Evolutionary conservation across 2,329 filamentous ascomycete genomes (phyloP).

Genomic region (Kalmusia sp.): DNA sequence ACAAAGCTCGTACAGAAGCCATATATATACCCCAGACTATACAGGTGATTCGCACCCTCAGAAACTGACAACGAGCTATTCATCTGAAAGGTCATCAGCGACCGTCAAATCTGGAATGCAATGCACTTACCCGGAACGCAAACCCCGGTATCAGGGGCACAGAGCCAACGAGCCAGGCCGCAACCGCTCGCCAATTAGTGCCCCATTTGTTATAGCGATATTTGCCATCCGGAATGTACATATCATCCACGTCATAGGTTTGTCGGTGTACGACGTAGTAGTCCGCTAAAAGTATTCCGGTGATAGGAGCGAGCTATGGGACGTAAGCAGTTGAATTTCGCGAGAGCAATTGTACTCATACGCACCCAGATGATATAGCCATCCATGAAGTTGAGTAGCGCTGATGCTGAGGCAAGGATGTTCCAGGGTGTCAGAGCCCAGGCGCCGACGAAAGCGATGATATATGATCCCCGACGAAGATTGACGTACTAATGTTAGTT

Average conservation of each 20-base stretch:
- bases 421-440: slow-evolving; percentile 7
- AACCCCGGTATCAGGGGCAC: slow-evolving; percentile 27
- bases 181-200: slow-evolving; percentile 29
- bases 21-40: slow-evolving; percentile 26
- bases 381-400: slow-evolving; percentile 10
- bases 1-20: slow-evolving; percentile 18
- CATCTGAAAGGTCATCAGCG: not conserved
- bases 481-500: not conserved
- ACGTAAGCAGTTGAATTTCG: not conserved
- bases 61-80: slow-evolving; percentile 9
- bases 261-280: slow-evolving; percentile 28
- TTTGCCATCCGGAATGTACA: slow-evolving; percentile 28
- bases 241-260: slow-evolving; percentile 23
- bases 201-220: slow-evolving; percentile 31
- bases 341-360: not conserved
- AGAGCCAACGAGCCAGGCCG: slow-evolving; percentile 25
- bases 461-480: slow-evolving; percentile 15
- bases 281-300: slow-evolving; percentile 18
- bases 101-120: not conserved
- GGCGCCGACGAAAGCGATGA: slow-evolving; percentile 16
- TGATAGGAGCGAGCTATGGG: slow-evolving; percentile 15
- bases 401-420: not conserved
- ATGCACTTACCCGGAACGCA: slow-evolving; percentile 10
- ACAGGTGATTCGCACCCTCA: slow-evolving; percentile 19
- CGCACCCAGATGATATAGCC: slow-evolving; percentile 3